A percentile compares a stretch with the other conserved stretches of the same genome.
Evolutionary conservation across 2,329 filamentous ascomycete species (phyloP).

Genomic region (Aspergillaceae sp.): DNA sequence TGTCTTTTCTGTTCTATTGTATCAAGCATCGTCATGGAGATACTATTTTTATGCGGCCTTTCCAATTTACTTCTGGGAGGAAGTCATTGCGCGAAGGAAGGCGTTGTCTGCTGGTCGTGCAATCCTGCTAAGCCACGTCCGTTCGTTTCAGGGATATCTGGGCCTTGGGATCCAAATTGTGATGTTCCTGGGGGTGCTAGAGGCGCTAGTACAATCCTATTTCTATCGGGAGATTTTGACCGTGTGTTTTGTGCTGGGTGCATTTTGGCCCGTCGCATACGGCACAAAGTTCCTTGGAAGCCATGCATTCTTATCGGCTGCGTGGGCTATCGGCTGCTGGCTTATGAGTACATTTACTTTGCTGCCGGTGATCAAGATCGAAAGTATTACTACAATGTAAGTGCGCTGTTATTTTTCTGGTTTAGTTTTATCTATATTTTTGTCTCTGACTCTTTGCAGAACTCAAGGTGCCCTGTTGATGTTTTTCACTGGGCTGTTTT

Average conservation of each 20-base stretch:
- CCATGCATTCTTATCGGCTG: slow-evolving; percentile 55
- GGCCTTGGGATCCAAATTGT: slow-evolving; percentile 56
- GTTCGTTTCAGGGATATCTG: slow-evolving; percentile 49
- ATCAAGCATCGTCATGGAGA: slow-evolving; percentile 68
- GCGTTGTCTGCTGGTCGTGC: slow-evolving; percentile 60
- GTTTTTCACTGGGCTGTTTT: slow-evolving; percentile 64
- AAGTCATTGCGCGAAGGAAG: slow-evolving; percentile 69
- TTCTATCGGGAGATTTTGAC: slow-evolving; percentile 85
- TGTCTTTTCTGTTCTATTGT: slow-evolving; percentile 68
- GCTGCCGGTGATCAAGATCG: slow-evolving; percentile 75
- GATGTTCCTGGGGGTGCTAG: slow-evolving; percentile 64
- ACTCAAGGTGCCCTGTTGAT: slow-evolving; percentile 69
- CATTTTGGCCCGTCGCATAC: slow-evolving; percentile 69
- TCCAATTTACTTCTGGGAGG: slow-evolving; percentile 92
- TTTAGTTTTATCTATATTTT: background rate
- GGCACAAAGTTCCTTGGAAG: slow-evolving; percentile 62
- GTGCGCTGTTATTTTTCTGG: slow-evolving; percentile 2
- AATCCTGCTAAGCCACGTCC: slow-evolving; percentile 61
- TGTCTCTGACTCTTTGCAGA: slow-evolving; percentile 35
- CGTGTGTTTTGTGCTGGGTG: slow-evolving; percentile 63
- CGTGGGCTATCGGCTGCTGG: slow-evolving; percentile 69
- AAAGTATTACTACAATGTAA: slow-evolving; percentile 67
- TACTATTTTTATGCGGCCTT: slow-evolving; percentile 93
- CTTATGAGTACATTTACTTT: slow-evolving; percentile 88
- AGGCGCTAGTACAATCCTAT: slow-evolving; percentile 80